A percentile compares a stretch with the other conserved stretches of the same genome.
These are phyloP conservation scores for Porodaedalea pini DNA, from an alignment of 1,284 basidiomycete genomes.

Conservation along the genomic window DNA sequence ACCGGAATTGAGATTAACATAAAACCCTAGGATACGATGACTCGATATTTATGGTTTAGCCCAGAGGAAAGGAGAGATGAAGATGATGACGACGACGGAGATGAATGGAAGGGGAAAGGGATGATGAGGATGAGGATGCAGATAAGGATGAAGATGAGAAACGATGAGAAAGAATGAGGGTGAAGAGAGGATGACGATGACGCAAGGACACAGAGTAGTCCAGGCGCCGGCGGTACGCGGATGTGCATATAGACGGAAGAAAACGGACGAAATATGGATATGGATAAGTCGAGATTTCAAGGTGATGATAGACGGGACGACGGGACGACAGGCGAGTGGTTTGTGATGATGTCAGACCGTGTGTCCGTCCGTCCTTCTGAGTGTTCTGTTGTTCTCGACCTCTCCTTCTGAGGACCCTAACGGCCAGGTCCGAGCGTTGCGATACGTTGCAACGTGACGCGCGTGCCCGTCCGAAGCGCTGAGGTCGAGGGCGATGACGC, in stretches of 20 bases:
- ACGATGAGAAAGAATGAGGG: background rate
- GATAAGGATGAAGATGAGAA: background rate
- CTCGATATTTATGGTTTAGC: too few relatives aligned
- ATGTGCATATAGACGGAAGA: background rate
- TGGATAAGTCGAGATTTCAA: background rate
- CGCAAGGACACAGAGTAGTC: background rate
- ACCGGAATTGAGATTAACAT: too few relatives aligned
- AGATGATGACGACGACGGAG: too few relatives aligned
- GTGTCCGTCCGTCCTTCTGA: background rate
- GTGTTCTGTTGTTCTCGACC: background rate
- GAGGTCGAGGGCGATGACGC: background rate
- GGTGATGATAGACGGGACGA: too few relatives aligned
- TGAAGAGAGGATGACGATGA: background rate
- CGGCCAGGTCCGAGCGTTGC: background rate
- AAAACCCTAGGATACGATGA: too few relatives aligned
- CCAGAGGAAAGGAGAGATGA: too few relatives aligned
- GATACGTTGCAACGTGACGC: too few relatives aligned
- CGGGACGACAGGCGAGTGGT: too few relatives aligned
- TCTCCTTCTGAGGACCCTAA: background rate
- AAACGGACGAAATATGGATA: background rate
- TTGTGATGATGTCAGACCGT: background rate
- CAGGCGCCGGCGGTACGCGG: background rate
- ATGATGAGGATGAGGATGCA: background rate
- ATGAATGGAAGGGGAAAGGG: background rate
- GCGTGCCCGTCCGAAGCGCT: background rate